Conservation (phyloP, 768 basidiomycete genomes). For the Collybiopsis confluens region DNA sequence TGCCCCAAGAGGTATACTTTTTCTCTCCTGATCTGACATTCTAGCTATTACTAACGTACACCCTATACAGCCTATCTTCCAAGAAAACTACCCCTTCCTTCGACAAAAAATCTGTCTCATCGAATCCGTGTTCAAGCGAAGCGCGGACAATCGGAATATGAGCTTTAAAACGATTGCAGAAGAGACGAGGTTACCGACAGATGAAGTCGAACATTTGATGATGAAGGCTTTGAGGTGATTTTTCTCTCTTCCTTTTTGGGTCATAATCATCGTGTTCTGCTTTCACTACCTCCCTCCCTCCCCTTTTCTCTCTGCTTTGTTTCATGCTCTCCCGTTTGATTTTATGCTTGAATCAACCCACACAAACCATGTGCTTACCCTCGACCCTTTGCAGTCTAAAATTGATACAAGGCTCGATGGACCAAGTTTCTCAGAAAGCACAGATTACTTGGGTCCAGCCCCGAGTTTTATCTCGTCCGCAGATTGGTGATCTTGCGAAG, state of each 20-base stretch:
- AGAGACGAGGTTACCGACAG: conserved; percentile 82
- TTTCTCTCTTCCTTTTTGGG: background rate
- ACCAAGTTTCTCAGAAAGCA: conserved; percentile 84
- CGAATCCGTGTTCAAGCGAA: conserved; percentile 89
- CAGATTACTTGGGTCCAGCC: conserved; percentile 97
- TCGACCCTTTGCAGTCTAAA: conserved; percentile 56
- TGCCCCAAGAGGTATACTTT: conserved; percentile 76
- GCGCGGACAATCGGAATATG: conserved; percentile 79
- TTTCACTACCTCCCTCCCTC: conserved; percentile 14
- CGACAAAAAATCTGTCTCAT: conserved; percentile 99
- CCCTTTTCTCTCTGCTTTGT: background rate
- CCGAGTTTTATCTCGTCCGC: conserved; percentile 77
- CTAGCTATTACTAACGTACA: background rate
- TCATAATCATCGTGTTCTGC: conserved; percentile 2
- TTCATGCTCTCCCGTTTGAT: too few species aligned
- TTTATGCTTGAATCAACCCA: too few species aligned
- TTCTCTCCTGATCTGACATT: conserved; percentile 11
- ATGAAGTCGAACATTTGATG: conserved; percentile 94
- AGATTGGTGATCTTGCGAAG: conserved; percentile 76
- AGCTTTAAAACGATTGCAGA: conserved; percentile 89
- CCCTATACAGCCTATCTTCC: conserved; percentile 71
- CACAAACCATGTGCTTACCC: conserved; percentile 19
- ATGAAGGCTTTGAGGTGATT: conserved; percentile 95
- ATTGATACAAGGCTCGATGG: conserved; percentile 87
- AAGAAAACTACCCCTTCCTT: conserved; percentile 85